phyloP scores from a whole-genome alignment of 176 grass and related monocot species.

The Puya raimondii region DNA sequence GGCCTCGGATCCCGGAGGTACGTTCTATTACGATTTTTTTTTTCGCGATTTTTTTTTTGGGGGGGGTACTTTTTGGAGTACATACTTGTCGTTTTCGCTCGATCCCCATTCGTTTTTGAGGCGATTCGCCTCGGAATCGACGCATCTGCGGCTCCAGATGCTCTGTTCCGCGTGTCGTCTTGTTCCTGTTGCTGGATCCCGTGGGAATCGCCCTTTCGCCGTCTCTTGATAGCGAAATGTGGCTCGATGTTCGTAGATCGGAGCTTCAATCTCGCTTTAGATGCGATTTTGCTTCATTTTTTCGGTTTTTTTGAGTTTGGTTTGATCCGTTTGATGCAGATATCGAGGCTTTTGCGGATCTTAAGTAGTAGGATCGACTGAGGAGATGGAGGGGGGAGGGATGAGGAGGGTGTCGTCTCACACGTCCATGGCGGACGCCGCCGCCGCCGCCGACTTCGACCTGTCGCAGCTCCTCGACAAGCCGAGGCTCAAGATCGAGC shows the following conservation, averaged over 20 bases:
- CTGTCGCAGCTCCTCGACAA: constrained; percentile 55
- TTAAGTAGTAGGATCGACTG: background rate
- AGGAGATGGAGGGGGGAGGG: constrained; percentile 6
- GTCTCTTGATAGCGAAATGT: constrained; percentile 17
- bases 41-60: background rate
- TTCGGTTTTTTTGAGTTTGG: too few species aligned
- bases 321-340: background rate
- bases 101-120: constrained; percentile 8
- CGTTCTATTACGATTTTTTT: background rate
- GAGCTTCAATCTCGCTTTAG: constrained; percentile 2
- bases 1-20: constrained; percentile 14
- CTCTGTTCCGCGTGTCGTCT: constrained; percentile 12
- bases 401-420: constrained; percentile 50
- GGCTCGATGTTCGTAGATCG: background rate
- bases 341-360: background rate
- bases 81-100: background rate
- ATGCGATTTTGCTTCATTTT: constrained; percentile 1
- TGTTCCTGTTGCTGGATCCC: constrained; percentile 16
- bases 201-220: constrained; percentile 13
- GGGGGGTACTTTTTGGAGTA: background rate
- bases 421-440: constrained; percentile 46
- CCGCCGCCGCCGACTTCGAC: constrained; percentile 67
- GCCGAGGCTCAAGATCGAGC: constrained; percentile 65
- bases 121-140: background rate
- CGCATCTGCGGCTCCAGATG: constrained; percentile 6